These are phyloP conservation scores for Colletotrichum abscissum DNA, from an alignment of 2,329 filamentous ascomycete species.

Conservation along the genomic window DNA sequence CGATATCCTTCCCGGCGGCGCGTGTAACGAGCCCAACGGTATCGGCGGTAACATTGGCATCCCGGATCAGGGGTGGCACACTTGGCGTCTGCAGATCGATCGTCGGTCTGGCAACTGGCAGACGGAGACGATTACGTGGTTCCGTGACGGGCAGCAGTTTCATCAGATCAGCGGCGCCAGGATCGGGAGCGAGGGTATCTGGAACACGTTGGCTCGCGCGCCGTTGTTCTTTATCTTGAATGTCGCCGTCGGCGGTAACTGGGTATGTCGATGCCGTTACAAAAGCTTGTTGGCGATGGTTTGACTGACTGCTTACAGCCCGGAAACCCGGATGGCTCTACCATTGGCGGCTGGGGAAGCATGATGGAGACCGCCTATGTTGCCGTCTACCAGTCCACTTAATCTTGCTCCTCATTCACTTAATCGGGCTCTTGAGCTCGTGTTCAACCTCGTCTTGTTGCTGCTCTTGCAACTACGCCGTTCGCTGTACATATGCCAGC, in stretches of 20 bases:
- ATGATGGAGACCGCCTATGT: slow-evolving; percentile 56
- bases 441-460: neutral
- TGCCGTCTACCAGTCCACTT: slow-evolving; percentile 47
- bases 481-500: slow-evolving; percentile 14
- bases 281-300: neutral
- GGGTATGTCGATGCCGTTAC: slow-evolving; percentile 44
- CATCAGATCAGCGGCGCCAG: slow-evolving; percentile 54
- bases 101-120: slow-evolving; percentile 56
- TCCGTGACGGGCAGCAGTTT: slow-evolving; percentile 56
- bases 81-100: slow-evolving; percentile 60
- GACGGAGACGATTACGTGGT: slow-evolving; percentile 61
- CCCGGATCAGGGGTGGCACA: slow-evolving; percentile 58
- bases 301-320: slow-evolving; percentile 37
- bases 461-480: neutral
- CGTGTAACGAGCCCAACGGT: slow-evolving; percentile 60
- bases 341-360: slow-evolving; percentile 49
- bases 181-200: slow-evolving; percentile 53
- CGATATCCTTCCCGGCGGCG: slow-evolving; percentile 53
- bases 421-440: neutral
- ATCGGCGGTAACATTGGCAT: slow-evolving; percentile 49
- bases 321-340: slow-evolving; percentile 46
- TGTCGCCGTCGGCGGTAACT: slow-evolving; percentile 59
- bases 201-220: slow-evolving; percentile 55
- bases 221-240: slow-evolving; percentile 60
- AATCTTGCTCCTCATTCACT: neutral